Base-by-base conservation (phyloP, 2,329 filamentous ascomycete species). In the Fusarium illudens region DNA sequence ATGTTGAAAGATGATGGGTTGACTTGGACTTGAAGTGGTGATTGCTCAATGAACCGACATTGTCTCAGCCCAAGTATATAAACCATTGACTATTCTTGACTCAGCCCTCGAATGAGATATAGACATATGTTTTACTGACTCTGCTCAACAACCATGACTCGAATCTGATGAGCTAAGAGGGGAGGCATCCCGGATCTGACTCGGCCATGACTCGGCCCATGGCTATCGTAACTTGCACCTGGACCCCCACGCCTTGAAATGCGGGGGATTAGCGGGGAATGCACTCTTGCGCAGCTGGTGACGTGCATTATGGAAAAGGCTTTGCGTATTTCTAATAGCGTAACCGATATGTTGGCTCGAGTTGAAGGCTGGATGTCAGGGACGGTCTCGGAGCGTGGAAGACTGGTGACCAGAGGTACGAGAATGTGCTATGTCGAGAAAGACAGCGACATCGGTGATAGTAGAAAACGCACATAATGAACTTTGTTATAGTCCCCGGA, bases 141-240 rank as follows among this genome's bases (percentile, higher is more conserved):
- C 48, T 50, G 30, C 48, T 50, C 48, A 50, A 50, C 15, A 22
- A 15, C 10, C 13, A 32, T 6, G 10, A n/a, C 25, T 55, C 12
- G 32, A 36, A 19, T 37, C 22, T 33, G 32, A 37, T 36, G 25
- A 52, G 49, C 20, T n/a, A 8, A 12, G 19, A 5, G 32, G 37
- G 20, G 32, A 36, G 49, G 9, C 33, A 29, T 36, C 32, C 20
- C 49, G 4, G 32, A 52, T 34, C 19, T 52, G 49, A 52, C 49
- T 52, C 49, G 49, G 32, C 49, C 49, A 51, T 51, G 49, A 51
- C 49, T 51, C 49, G 32, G 49, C 49, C 49, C 49, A 52, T 34
- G 29, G 11, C 32, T 52, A 36, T 52, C 49, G 30, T n/a, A 13
- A 19, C 32, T 27, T 51, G 30, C 12, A 34, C 5, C 13, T 34